Conservation (phyloP, 495 filamentous ascomycete genomes). For the Penicillium crystallinum region DNA sequence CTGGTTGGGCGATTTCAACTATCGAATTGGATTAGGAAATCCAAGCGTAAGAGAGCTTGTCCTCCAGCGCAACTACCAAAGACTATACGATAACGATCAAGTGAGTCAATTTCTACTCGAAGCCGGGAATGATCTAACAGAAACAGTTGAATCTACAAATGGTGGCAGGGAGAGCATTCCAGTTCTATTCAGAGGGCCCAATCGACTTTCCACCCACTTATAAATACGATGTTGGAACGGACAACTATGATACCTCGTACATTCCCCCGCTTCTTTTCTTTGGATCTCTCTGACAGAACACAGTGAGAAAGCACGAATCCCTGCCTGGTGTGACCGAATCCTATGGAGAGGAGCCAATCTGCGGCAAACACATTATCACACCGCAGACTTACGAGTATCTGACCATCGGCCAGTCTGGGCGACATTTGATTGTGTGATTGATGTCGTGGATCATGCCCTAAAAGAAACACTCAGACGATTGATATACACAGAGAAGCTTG, state of each 20-base stretch:
- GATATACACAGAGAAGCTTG: slow-evolving; percentile 65
- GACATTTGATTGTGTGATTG: slow-evolving; percentile 76
- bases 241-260: slow-evolving; percentile 89
- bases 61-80: slow-evolving; percentile 62
- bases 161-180: slow-evolving; percentile 85
- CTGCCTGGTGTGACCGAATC: slow-evolving; percentile 95
- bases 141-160: slow-evolving; percentile 87
- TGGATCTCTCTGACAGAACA: neutral
- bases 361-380: slow-evolving; percentile 73
- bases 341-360: slow-evolving; percentile 79
- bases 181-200: slow-evolving; percentile 79
- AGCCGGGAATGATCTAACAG: slow-evolving; percentile 5
- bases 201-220: slow-evolving; percentile 91
- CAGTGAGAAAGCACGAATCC: slow-evolving; percentile 89
- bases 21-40: slow-evolving; percentile 81
- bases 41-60: slow-evolving; percentile 75
- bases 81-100: slow-evolving; percentile 89
- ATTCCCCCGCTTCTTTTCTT: neutral
- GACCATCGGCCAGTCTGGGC: slow-evolving; percentile 94
- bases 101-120: slow-evolving; percentile 32
- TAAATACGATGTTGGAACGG: slow-evolving; percentile 83
- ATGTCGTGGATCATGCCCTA: slow-evolving; percentile 65
- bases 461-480: slow-evolving; percentile 65
- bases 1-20: slow-evolving; percentile 99
- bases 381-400: slow-evolving; percentile 75